These are phyloP conservation scores for Sideroxylon spinosum DNA, from an alignment of 179 eudicot genomes.

Conservation along the genomic window DNA sequence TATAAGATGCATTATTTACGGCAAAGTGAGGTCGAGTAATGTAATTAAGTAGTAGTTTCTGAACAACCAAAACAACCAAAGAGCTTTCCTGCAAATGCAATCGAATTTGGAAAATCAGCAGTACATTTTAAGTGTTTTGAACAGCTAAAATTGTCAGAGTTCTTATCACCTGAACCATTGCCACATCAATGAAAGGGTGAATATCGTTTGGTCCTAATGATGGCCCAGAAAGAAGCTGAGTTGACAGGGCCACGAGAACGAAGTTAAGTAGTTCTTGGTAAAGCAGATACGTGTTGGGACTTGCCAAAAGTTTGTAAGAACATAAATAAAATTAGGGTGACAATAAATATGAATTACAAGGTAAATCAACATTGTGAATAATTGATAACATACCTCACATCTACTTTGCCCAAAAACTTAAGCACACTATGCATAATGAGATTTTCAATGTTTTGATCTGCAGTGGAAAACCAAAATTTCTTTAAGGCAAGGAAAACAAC, in stretches of 20 bases:
- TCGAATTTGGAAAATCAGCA: constrained; percentile 1
- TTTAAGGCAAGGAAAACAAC: background rate
- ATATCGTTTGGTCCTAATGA: constrained; percentile 69
- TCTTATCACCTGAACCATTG: constrained; percentile 68
- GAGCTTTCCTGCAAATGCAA: constrained; percentile 57
- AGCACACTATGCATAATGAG: constrained; percentile 56
- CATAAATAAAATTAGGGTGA: constrained; percentile 23
- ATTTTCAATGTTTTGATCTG: constrained; percentile 60
- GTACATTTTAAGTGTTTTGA: constrained; percentile 1
- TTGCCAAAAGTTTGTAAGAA: constrained; percentile 24
- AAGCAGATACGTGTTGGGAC: constrained; percentile 71
- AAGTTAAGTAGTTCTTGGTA: constrained; percentile 84
- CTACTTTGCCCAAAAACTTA: constrained; percentile 68
- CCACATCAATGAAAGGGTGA: constrained; percentile 77
- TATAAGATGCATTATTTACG: constrained; percentile 43
- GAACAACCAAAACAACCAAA: constrained; percentile 58
- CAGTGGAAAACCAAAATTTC: constrained; percentile 19
- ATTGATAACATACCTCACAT: constrained; percentile 54
- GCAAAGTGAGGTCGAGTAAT: constrained; percentile 44
- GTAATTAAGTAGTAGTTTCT: constrained; percentile 68
- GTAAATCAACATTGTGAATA: constrained; percentile 2
- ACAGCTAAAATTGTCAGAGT: background rate
- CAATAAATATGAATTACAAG: background rate
- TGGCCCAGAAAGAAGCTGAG: constrained; percentile 89
- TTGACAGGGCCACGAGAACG: constrained; percentile 85